These are phyloP conservation scores for Guillardia theta DNA, from an alignment of 78 protist species.

Conservation along the genomic window DNA sequence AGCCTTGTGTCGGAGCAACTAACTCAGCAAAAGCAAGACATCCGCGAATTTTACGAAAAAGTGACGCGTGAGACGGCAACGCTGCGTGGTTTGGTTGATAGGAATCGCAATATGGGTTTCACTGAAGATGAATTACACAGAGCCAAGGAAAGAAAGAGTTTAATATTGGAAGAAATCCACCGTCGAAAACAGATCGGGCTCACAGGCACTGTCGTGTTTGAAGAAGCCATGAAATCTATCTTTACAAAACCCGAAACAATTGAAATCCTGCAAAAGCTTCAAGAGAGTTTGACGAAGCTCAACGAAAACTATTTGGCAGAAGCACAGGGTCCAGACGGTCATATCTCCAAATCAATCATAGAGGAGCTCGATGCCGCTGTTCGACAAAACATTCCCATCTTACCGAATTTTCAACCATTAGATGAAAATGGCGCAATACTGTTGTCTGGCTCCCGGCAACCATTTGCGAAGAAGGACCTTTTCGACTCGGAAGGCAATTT, in stretches of 20 bases:
- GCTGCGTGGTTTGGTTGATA: not conserved
- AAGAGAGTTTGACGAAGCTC: not conserved
- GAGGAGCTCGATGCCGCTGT: not conserved
- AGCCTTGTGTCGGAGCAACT: constrained; percentile 21
- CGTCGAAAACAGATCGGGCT: not conserved
- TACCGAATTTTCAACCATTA: too few species aligned
- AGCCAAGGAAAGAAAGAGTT: not conserved
- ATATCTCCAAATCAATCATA: not conserved
- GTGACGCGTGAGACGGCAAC: constrained; percentile 47
- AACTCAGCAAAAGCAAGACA: constrained; percentile 14
- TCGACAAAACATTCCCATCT: not conserved
- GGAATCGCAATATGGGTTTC: not conserved
- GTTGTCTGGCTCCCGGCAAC: not conserved
- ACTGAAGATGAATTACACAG: not conserved
- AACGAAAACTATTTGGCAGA: not conserved
- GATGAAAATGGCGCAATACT: not conserved
- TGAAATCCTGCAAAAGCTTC: not conserved
- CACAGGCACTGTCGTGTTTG: not conserved
- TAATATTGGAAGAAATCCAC: not conserved
- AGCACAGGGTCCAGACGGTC: not conserved
- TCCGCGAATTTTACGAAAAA: constrained; percentile 40
- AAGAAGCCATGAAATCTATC: not conserved
- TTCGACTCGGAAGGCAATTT: not conserved
- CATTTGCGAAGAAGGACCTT: not conserved
- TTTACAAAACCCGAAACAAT: too few species aligned